Base-by-base conservation (phyloP, 352 stramenopile species). In the Phytophthora ohioensis region DNA sequence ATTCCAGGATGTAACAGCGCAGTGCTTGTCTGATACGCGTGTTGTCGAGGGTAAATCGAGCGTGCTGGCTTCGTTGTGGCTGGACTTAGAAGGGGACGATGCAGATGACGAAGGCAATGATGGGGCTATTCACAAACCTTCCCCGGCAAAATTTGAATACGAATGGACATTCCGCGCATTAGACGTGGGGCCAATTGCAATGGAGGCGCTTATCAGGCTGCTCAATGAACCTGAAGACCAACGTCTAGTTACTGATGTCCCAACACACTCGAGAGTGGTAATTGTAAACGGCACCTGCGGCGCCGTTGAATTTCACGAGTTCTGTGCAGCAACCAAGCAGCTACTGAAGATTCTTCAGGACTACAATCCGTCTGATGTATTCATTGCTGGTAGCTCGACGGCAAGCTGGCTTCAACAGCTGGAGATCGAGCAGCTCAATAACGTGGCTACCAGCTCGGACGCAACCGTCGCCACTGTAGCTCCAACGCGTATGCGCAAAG, bases 111-210 rank as follows among this genome's bases (percentile, higher is more conserved):
- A 75, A 55, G 52, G 13, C 2, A 47, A 73, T 5, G 39, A 67
- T 5, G 35, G 9, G 13, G 39, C 31, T 1, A n/a, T 38, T 2
- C 45, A 56, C 30, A 67, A 39, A 6, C 15, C 31, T 47, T 27
- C 39, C 17, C 17, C 43, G 5, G 54, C 73, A 10, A 56, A 30
- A 15, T 81, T 85, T 53, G 74, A 79, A 32, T 59, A 82, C 12
- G 84, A 92, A 30, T 93, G 86, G 84, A 91, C 75, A 5, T 76
- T 73, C 21, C 79, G 84, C 9, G 79, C 78, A n/a, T 85, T 91
- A 46, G 86, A 93, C 38, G 57, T 93, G 30, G 86, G 86, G 1
- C 81, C 86, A 3, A 64, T 65, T 5, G 89, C 86, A 1, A 87
- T 80, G 45, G 5, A 75, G 4, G 31, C 73, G 3, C 69, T 93